These are phyloP conservation scores for Scedosporium dehoogii DNA, from an alignment of 2,329 filamentous ascomycete species.

Conservation along the genomic window DNA sequence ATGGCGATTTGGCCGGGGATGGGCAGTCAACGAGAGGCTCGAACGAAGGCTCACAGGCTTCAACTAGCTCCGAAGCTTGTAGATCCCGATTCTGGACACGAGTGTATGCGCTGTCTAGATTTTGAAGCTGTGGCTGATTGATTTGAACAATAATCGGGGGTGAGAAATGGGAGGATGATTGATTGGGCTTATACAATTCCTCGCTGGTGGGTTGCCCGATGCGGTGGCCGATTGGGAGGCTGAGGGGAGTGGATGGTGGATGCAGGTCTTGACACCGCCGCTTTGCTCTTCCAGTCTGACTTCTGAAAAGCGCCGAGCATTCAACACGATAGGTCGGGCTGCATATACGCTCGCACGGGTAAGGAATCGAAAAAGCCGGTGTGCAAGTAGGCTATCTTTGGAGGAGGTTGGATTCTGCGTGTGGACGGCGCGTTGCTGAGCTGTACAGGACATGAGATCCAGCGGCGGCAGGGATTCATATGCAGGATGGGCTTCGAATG, in stretches of 20 bases:
- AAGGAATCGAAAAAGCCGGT: not conserved
- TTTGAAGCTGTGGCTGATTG: too few relatives aligned
- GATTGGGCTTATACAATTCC: not conserved
- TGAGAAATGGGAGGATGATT: not conserved
- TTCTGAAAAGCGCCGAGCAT: not conserved
- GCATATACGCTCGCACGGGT: not conserved
- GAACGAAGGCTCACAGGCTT: too few relatives aligned
- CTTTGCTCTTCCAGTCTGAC: not conserved
- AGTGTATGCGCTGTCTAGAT: not conserved
- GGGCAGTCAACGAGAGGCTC: too few relatives aligned
- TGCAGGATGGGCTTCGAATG: not conserved
- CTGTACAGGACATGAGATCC: not conserved
- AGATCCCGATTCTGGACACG: not conserved
- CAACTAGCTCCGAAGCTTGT: too few relatives aligned
- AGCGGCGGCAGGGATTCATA: not conserved
- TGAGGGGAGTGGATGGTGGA: not conserved
- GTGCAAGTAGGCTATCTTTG: not conserved
- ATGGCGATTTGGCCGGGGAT: too few relatives aligned
- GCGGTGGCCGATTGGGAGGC: not conserved
- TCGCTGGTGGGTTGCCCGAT: not conserved
- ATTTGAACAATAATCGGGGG: not conserved
- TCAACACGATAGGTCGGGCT: not conserved
- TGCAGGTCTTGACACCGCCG: not conserved
- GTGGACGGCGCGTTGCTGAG: not conserved
- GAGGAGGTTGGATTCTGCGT: not conserved